Evolutionary conservation across 2,329 filamentous ascomycete species (phyloP), one percentile per base, ranked within the genome.

Genomic region (Cordyceps militaris): DNA sequence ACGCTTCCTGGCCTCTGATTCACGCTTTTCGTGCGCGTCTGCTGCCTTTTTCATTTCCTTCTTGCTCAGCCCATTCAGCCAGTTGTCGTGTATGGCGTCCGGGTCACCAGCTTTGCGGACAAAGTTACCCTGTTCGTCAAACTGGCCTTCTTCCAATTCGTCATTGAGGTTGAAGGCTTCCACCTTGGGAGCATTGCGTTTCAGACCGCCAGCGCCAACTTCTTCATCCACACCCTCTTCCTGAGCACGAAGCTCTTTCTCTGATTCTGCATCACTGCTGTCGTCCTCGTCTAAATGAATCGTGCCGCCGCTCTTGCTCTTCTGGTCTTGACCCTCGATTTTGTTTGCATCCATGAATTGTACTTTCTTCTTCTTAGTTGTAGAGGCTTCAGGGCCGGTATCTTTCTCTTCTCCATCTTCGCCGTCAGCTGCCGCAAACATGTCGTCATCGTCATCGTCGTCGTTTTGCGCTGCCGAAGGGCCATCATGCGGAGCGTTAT

Each of bases 101-200:
- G 91, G 90, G 66, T 99, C 94, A 9, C 76, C 82, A 0, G 92
- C 92, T 71, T 95, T 95, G 58, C 94, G 85, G 46, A 99, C 84
- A 69, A 86, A 99, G 71, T 97, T 99, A 10, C 93, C 93, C 1
- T 86, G 77, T 64, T 94, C 88, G 69, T 99, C 94, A 66, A 97
- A 99, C 11, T 85, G 82, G 1, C 94, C 94, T 64, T 97, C 93
- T 67, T 97, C 91, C 70, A 95, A 86, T 71, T 99, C 94, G 13
- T 83, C 77, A 59, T 84, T 85, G 79, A 99, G 89, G 68, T 99
- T 97, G 79, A 99, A 99, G 3, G 93, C 93, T 71, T 97, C 94
- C 6, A 99, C 81, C 70, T 94, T 90, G 1, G 94, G 94, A 1
- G 94, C 94, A 71, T 97, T 91, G 66, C 86, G 89, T 75, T 97